Base-by-base conservation (phyloP, 768 basidiomycete genomes). In the Pulveroboletus sp. region DNA sequence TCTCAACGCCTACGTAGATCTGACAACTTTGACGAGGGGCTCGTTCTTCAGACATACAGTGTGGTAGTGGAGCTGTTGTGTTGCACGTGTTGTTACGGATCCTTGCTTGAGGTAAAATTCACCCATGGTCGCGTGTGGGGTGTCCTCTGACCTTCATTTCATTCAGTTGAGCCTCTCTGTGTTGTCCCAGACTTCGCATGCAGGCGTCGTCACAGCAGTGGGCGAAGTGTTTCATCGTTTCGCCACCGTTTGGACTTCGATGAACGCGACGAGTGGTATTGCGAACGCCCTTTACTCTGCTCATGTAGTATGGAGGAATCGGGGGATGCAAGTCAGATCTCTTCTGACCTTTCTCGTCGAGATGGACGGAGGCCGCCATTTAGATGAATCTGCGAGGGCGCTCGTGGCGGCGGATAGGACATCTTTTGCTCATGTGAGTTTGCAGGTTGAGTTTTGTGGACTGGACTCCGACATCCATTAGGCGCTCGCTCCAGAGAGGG, bases 181-280 rank as follows among this genome's bases (percentile, higher is more conserved):
- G 27, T 67, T 92, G 45, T 75, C 78, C 42, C 73, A 79, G 54
- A 73, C 79, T 3, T 70, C 71, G 5, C 73, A 78, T 29, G 64
- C 70, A 0, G 79, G 84, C 19, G 68, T 82, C 7, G 71, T 89
- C 23, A 72, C 74, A 4, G 77, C 79, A 0, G 76, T 87, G 1
- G 75, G 89, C n/a, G 82, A 86, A 54, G 82, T 81, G 5, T 73
- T 92, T n/a, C 77, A 81, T 51, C 80, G 85, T 7, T 84, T 85
- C 57, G 76, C 79, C 11, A 76, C 79, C 19, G 82, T 90, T 41
- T 92, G 88, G 89, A 78, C 79, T 12, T 87, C 85, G 51, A 87
- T 91, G 83, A 76, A 86, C 58, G 76, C 69, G 11, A 77, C 78
- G 52, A 69, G 71, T 17, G 67, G 60, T 1, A 82, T 91, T 45